These are phyloP conservation scores for Gymnopus androsaceus DNA, from an alignment of 1,284 basidiomycete species.

Conservation along the genomic window DNA sequence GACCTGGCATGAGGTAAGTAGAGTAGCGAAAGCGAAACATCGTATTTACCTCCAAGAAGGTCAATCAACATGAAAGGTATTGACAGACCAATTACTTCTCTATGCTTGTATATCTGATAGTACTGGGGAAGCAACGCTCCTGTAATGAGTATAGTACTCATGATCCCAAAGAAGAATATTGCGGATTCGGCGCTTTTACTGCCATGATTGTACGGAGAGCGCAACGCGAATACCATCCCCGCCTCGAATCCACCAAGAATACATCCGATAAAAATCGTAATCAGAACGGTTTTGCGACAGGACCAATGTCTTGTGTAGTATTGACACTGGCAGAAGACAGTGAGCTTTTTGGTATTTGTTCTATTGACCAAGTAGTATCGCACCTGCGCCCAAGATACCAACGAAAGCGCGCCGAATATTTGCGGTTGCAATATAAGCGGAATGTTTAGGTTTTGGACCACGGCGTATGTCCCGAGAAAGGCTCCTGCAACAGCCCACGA, in stretches of 20 bases:
- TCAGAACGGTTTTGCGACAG: conserved; percentile 26
- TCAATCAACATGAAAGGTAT: conserved; percentile 74
- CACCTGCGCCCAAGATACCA: conserved; percentile 69
- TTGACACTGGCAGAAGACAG: too few relatives aligned
- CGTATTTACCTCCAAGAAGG: conserved; percentile 56
- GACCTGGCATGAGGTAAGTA: too few relatives aligned
- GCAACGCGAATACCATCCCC: conserved; percentile 59
- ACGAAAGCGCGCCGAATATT: conserved; percentile 63
- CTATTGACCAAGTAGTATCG: not conserved
- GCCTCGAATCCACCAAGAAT: conserved; percentile 60
- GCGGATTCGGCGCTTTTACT: conserved; percentile 45
- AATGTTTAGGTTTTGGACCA: conserved; percentile 71
- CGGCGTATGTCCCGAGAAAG: conserved; percentile 71
- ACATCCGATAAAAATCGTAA: conserved; percentile 30
- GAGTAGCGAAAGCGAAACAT: too few relatives aligned
- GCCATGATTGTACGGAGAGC: conserved; percentile 28
- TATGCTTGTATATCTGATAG: conserved; percentile 69
- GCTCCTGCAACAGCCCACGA: conserved; percentile 67
- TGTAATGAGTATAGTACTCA: conserved; percentile 62
- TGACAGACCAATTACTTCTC: conserved; percentile 76
- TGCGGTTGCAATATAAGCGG: conserved; percentile 80
- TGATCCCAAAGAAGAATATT: conserved; percentile 65
- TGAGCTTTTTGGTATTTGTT: too few relatives aligned
- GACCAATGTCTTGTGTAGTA: conserved; percentile 56
- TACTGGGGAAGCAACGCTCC: conserved; percentile 65